Percentiles rank a stretch among this genome's conserved stretches.
phyloP scores from a whole-genome alignment of 2,329 filamentous ascomycete species.

The Aureobasidium sp. region DNA sequence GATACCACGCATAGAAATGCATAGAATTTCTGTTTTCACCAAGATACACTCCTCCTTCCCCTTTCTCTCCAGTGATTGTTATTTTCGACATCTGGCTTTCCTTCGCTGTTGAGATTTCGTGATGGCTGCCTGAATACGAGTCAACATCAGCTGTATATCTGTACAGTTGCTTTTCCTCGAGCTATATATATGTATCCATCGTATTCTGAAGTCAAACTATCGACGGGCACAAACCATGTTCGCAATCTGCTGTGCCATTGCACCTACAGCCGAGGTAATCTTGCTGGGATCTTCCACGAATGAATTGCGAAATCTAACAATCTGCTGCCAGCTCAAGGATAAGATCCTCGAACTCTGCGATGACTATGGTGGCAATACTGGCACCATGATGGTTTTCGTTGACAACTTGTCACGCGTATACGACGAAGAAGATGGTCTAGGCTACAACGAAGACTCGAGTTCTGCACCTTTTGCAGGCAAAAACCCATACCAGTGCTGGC shows the following conservation, averaged over 20 bases:
- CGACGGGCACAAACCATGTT: neutral
- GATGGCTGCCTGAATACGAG: neutral
- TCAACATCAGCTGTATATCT: neutral
- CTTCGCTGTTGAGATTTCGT: neutral
- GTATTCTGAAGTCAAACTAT: no score
- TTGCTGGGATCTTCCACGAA: no score
- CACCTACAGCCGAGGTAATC: neutral
- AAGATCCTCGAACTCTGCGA: neutral
- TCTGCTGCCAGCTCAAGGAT: neutral
- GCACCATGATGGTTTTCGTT: neutral
- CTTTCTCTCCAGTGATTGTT: neutral
- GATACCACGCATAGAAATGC: slow-evolving; percentile 13
- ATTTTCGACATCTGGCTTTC: neutral
- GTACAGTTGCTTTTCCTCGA: neutral
- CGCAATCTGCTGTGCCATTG: neutral
- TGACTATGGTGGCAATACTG: neutral
- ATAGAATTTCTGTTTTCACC: slow-evolving; percentile 8
- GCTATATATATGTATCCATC: no score
- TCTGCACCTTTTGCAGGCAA: neutral
- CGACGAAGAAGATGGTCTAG: neutral
- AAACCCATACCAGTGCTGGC: neutral
- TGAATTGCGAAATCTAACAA: no score
- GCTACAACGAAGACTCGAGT: neutral
- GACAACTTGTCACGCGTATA: neutral
- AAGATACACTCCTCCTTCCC: neutral